Evolutionary conservation across 345 rosid genomes (phyloP).

Genomic region (Eucalyptus polyanthemos): DNA sequence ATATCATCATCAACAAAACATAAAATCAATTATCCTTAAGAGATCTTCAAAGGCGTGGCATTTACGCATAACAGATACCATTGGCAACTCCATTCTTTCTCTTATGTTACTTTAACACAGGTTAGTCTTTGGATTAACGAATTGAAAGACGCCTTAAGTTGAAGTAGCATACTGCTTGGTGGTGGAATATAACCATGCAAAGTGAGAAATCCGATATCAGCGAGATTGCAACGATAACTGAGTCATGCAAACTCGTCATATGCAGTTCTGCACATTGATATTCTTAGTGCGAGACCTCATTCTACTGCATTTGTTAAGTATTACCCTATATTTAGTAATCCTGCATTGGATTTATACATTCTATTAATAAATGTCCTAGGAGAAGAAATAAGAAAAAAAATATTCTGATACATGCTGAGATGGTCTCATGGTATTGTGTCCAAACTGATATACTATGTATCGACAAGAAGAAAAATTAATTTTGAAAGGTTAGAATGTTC

Average conservation of each 20-base stretch:
- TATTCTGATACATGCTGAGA: too few relatives aligned
- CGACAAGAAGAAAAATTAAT: not conserved
- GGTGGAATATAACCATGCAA: not conserved
- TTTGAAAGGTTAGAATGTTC: not conserved
- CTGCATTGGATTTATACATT: not conserved
- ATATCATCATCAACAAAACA: too few relatives aligned
- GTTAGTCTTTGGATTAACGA: not conserved
- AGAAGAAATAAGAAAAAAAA: not conserved
- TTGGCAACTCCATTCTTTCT: too few relatives aligned
- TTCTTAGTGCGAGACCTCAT: not conserved
- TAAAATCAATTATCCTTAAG: too few relatives aligned
- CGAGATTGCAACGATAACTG: not conserved
- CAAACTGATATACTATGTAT: too few relatives aligned
- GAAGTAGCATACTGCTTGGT: not conserved
- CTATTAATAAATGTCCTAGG: not conserved
- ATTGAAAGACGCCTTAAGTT: not conserved
- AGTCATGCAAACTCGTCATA: not conserved
- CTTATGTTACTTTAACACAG: too few relatives aligned
- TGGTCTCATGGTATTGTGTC: not conserved
- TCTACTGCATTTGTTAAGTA: not conserved
- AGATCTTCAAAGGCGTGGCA: too few relatives aligned
- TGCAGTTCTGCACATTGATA: too few relatives aligned
- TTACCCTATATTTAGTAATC: not conserved
- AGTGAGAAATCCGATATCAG: not conserved
- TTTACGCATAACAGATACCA: too few relatives aligned